These are phyloP conservation scores for Kentomonas sorsogonicus DNA, from an alignment of 208 protist species.

Conservation along the genomic window DNA sequence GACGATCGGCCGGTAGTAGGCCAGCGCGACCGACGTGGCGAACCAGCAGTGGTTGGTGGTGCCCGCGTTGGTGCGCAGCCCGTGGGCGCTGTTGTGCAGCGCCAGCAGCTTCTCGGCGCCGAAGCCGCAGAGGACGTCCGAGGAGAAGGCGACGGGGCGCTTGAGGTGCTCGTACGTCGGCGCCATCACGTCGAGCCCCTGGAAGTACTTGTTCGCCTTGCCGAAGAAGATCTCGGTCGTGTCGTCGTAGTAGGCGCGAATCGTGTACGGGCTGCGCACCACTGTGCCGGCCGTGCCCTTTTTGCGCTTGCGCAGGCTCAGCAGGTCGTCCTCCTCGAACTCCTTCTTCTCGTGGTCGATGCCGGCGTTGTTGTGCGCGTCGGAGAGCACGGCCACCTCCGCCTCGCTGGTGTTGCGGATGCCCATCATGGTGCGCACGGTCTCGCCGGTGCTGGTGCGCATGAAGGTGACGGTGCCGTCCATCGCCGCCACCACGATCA, in stretches of 20 bases:
- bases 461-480: slow-evolving; percentile 83
- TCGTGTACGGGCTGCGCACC: slow-evolving; percentile 67
- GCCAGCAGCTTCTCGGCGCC: slow-evolving; percentile 16
- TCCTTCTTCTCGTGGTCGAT: slow-evolving; percentile 19
- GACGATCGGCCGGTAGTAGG: slow-evolving; percentile 20
- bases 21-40: slow-evolving; percentile 54
- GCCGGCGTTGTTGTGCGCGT: slow-evolving; percentile 12
- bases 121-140: slow-evolving; percentile 69
- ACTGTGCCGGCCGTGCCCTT: slow-evolving; percentile 21
- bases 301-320: slow-evolving; percentile 18
- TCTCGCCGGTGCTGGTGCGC: slow-evolving; percentile 53
- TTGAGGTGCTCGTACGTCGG: slow-evolving; percentile 81
- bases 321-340: slow-evolving; percentile 21
- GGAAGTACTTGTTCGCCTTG: slow-evolving; percentile 70
- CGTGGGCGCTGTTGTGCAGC: not conserved
- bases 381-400: slow-evolving; percentile 20
- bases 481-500: slow-evolving; percentile 57
- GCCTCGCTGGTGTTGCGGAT: slow-evolving; percentile 20
- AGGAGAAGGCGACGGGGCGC: slow-evolving; percentile 24
- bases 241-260: slow-evolving; percentile 75
- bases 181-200: slow-evolving; percentile 60
- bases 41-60: slow-evolving; percentile 32
- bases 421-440: slow-evolving; percentile 74
- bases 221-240: slow-evolving; percentile 77
- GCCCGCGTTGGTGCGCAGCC: not conserved